These are phyloP conservation scores for Penicillium fimorum DNA, from an alignment of 495 filamentous ascomycete species.

Conservation along the genomic window DNA sequence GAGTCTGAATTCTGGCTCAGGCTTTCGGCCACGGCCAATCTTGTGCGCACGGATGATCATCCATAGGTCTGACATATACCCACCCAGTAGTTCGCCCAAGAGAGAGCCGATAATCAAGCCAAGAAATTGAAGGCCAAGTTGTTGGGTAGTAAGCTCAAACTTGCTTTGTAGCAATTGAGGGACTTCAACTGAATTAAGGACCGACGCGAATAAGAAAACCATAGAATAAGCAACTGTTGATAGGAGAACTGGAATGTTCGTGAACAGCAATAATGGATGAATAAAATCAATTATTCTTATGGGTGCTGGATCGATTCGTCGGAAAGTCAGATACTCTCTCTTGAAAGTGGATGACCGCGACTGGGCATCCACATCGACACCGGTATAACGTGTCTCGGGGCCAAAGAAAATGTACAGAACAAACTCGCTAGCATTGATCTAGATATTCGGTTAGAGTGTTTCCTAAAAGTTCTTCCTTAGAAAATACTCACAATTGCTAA, in stretches of 20 bases:
- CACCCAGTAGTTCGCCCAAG: constrained; percentile 56
- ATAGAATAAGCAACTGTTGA: constrained; percentile 51
- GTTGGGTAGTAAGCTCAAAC: constrained; percentile 52
- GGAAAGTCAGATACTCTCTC: constrained; percentile 44
- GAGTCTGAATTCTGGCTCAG: constrained; percentile 46
- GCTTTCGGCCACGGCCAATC: constrained; percentile 33
- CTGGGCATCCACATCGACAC: constrained; percentile 22
- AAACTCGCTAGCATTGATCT: constrained; percentile 54
- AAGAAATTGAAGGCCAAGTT: constrained; percentile 54
- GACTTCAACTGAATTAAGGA: constrained; percentile 53
- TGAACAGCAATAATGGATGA: constrained; percentile 43
- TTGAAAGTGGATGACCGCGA: constrained; percentile 35
- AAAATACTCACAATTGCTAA: constrained; percentile 43
- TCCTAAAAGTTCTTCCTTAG: no score
- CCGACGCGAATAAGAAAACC: constrained; percentile 50
- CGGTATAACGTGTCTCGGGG: constrained; percentile 57
- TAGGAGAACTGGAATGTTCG: constrained; percentile 46
- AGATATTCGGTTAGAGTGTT: not conserved
- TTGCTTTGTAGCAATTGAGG: constrained; percentile 52
- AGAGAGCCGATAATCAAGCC: constrained; percentile 55
- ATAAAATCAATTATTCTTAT: constrained; percentile 46
- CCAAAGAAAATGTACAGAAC: constrained; percentile 55
- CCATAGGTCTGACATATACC: constrained; percentile 51
- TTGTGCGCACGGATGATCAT: constrained; percentile 41
- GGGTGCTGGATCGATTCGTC: constrained; percentile 49